A percentile compares a stretch with the other conserved stretches of the same genome.
These are phyloP conservation scores for Fusarium sp. DNA, from an alignment of 2,329 filamentous ascomycete genomes.

Conservation along the genomic window DNA sequence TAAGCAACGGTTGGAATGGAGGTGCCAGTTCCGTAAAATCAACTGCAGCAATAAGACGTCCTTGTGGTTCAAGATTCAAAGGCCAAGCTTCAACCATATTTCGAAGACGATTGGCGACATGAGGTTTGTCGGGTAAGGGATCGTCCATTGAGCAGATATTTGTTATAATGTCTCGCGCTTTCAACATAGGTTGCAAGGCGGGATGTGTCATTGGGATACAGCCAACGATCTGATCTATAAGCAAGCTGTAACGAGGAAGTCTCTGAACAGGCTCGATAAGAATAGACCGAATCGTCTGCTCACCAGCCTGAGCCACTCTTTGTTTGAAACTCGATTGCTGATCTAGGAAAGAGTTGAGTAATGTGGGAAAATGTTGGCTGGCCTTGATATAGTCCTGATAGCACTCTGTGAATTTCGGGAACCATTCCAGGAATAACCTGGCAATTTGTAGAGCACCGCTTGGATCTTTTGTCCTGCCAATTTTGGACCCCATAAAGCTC, in stretches of 20 bases:
- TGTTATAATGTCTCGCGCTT: constrained; percentile 91
- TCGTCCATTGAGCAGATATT: constrained; percentile 96
- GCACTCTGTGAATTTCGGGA: constrained; percentile 89
- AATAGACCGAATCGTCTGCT: constrained; percentile 89
- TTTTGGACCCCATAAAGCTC: constrained; percentile 57
- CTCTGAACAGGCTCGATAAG: constrained; percentile 97
- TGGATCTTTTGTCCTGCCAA: constrained; percentile 72
- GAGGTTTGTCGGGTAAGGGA: constrained; percentile 75
- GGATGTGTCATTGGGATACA: constrained; percentile 88
- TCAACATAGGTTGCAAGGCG: constrained; percentile 84
- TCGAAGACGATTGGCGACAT: constrained; percentile 78
- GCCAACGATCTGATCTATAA: constrained; percentile 94
- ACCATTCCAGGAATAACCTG: constrained; percentile 87
- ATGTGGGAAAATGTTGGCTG: constrained; percentile 86
- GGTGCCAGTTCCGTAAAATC: constrained; percentile 83
- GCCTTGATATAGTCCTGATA: constrained; percentile 95
- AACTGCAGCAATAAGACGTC: constrained; percentile 82
- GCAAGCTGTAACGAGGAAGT: constrained; percentile 91
- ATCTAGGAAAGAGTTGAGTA: constrained; percentile 83
- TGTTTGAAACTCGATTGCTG: constrained; percentile 86
- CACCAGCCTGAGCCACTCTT: constrained; percentile 83
- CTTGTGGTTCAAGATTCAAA: constrained; percentile 74
- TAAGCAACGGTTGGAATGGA: constrained; percentile 69
- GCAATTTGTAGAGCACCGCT: constrained; percentile 84
- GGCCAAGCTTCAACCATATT: constrained; percentile 86